Evolutionary conservation across 2,329 filamentous ascomycete species (phyloP), one percentile per base, ranked within the genome.

Genomic region (Fusarium incarnatum): DNA sequence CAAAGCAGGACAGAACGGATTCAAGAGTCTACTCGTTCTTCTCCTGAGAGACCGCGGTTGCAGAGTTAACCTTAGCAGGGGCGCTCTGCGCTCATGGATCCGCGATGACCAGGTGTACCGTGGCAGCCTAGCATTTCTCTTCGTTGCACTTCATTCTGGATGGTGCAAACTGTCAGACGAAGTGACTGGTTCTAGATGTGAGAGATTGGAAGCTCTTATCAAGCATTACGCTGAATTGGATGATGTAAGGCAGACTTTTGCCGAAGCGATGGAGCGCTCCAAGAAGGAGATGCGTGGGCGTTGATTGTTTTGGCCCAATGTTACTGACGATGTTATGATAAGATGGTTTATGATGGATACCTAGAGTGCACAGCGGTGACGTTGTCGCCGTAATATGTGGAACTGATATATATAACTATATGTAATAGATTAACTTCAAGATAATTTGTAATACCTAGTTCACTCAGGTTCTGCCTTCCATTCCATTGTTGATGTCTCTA

Each of bases 151-250:
- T 48, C 40, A 67, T 34, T 67, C 56, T 22, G 45, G 63, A 32
- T 67, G 64, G 62, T 67, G 63, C 34, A 56, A 62, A 16, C 46
- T 67, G 18, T 61, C 55, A 4, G 45, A 52, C 25, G 63, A 67
- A 13, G 48, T 66, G 32, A 28, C 37, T 15, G 56, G 47, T 25
- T 46, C 63, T 4, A 66, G 62, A 28, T 28, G 45, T 23, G 62
- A 67, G 23, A 66, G 63, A 20, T 13, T 66, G 30, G 63, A 55
- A 32, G 48, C 49, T 18, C 44, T 66, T 27, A 56, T 66, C 8
- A 66, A 66, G 32, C 37, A 66, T 50, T 66, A 66, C 34, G 63
- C 63, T 20, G 63, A 66, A n/a, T 30, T 67, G 27, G 63, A 66
- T 37, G 63, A 66, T 49, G 63, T 66, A 27, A 59, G 63, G 42